Base-by-base conservation (phyloP, 768 basidiomycete species). In the Dacryopinax primogenitus region DNA sequence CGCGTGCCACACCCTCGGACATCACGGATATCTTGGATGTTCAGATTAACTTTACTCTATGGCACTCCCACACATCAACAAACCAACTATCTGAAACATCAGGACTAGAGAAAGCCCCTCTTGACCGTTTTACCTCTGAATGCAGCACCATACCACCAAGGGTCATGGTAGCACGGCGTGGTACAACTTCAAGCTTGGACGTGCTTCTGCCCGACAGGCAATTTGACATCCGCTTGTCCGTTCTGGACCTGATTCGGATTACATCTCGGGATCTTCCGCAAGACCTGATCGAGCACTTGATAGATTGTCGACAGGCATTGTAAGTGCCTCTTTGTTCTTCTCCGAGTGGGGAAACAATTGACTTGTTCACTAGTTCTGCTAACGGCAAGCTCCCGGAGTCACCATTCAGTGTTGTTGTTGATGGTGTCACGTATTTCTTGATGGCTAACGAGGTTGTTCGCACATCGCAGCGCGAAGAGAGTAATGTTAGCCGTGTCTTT, bases 191-290 rank as follows among this genome's bases (percentile, higher is more conserved):
- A 34, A 37, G 26, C 33, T 65, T 64, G 69, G 58, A 45, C 62
- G 39, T 30, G 15, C 16, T 32, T 33, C 62, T 63, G 30, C 51
- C 45, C 9, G 26, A 44, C 66, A 86, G 84, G 26, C 79, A 82
- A 13, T 78, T 84, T 77, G 86, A 87, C 70, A 69, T 86, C 34
- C 83, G 78, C 33, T 75, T 87, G 63, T 75, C 78, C 32, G 70
- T 78, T 26, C 75, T 77, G 33, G 74, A 78, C 62, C 72, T 71
- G 45, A 68, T 66, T n/a, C 28, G 66, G 3, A 62, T 81, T 16
- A 23, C 70, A 0, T 66, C 67, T 13, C 66, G 69, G 30, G 68
- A 74, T n/a, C 76, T 77, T 68, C 84, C 84, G 41, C 36, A 66
- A 15, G 75, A 70, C 37, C 69, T 87, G 64, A 72, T 71, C 64